phyloP scores from a whole-genome alignment of 352 stramenopile genomes.

The Blastocystis sp. region DNA sequence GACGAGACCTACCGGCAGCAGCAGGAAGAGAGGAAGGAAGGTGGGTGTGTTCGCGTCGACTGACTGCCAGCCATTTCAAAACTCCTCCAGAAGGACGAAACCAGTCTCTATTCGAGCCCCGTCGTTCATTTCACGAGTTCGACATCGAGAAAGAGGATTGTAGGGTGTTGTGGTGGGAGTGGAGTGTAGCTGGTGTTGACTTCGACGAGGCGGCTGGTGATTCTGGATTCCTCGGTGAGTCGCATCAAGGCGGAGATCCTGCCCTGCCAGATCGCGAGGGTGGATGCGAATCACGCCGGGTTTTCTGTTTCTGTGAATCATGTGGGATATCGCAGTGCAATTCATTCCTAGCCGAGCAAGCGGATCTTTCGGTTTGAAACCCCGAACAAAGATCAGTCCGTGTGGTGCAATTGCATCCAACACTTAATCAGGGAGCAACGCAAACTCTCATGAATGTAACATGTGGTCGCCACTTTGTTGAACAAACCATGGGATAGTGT shows the following conservation, averaged over 20 bases:
- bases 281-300: not conserved
- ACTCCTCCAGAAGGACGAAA: slow-evolving; percentile 24
- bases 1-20: slow-evolving; percentile 17
- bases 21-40: slow-evolving; percentile 7
- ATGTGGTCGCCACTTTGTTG: not conserved
- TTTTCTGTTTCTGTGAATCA: slow-evolving; percentile 20
- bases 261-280: slow-evolving; percentile 3
- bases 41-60: not conserved
- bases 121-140: not conserved
- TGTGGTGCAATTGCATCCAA: slow-evolving; percentile 64
- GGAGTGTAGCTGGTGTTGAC: slow-evolving; percentile 35
- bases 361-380: slow-evolving; percentile 30
- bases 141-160: not conserved
- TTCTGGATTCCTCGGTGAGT: slow-evolving; percentile 1
- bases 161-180: not conserved
- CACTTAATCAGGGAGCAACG: slow-evolving; percentile 21
- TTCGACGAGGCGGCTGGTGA: slow-evolving; percentile 11
- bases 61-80: slow-evolving; percentile 16
- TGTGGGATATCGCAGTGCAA: not conserved
- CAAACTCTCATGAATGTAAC: slow-evolving; percentile 2
- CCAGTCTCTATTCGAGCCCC: not conserved
- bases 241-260: slow-evolving; percentile 18
- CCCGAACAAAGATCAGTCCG: slow-evolving; percentile 33
- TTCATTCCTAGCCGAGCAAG: slow-evolving; percentile 35
- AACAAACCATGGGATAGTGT: not conserved